Conservation (phyloP, 352 stramenopile species). For the Pilasporangium apinafurcum region DNA sequence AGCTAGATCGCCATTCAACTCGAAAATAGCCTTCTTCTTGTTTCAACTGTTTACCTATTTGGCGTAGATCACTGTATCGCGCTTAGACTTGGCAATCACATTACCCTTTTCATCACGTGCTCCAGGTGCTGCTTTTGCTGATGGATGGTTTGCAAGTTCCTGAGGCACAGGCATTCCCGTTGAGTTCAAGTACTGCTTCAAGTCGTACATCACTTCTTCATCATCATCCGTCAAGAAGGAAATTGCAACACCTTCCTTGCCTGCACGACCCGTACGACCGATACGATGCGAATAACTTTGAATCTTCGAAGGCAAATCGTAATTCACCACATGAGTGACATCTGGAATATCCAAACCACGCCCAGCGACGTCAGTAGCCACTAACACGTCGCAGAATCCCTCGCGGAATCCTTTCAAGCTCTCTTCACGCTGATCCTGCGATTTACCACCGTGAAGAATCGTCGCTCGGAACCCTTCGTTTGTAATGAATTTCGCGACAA, state of each 20-base stretch:
- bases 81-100: slow-evolving; percentile 80
- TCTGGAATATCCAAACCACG: slow-evolving; percentile 98
- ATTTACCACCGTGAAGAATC: slow-evolving; percentile 97
- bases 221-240: slow-evolving; percentile 98
- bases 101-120: slow-evolving; percentile 83
- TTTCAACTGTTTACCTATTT: slow-evolving; percentile 31
- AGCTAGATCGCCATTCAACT: too few relatives aligned
- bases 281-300: slow-evolving; percentile 99
- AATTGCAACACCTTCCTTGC: slow-evolving; percentile 95
- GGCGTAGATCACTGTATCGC: slow-evolving; percentile 85
- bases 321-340: slow-evolving; percentile 99
- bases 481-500: slow-evolving; percentile 92
- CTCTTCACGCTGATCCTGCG: slow-evolving; percentile 94
- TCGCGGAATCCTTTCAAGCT: slow-evolving; percentile 89
- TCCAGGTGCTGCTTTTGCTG: slow-evolving; percentile 82
- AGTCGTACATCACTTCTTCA: slow-evolving; percentile 95
- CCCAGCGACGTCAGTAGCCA: slow-evolving; percentile 93
- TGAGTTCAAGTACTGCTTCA: slow-evolving; percentile 95
- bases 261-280: slow-evolving; percentile 95
- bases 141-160: slow-evolving; percentile 91
- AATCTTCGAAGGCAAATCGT: slow-evolving; percentile 97
- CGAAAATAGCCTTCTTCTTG: too few relatives aligned
- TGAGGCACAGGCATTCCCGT: slow-evolving; percentile 93
- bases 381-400: slow-evolving; percentile 85
- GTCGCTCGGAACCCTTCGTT: slow-evolving; percentile 86